Evolutionary conservation across 2,329 filamentous ascomycete genomes (phyloP), one percentile per base, ranked within the genome.

Genomic region (Trichoderma cornu-damae): DNA sequence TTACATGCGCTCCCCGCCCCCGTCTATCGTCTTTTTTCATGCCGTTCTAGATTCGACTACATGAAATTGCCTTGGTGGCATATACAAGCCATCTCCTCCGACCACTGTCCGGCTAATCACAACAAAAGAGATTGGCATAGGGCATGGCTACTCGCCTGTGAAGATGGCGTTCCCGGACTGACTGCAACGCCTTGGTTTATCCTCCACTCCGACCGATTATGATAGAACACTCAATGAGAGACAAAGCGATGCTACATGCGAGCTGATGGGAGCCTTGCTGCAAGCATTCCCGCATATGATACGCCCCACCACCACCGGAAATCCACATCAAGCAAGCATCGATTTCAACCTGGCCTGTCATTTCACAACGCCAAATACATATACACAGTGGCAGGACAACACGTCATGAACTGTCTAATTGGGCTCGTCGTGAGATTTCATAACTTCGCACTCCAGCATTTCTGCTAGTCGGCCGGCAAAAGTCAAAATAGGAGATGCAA

Each of bases 1-100:
- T 55, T 55, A 47, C 43, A 55, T 55, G 40, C 18, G 49, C 35
- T 4, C 20, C 7, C 57, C 50, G 44, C 55, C 47, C n/a, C n/a
- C n/a, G n/a, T n/a, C n/a, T n/a, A n/a, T 54, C 30, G n/a, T 42
- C 24, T 37, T 46, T 37, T 37, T 38, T 26, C 16, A 37, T 37
- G 12, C 42, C 30, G 12, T 6, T 47, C 30, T 8, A 20, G 9
- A n/a, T 32, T 18, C 4, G n/a, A 3, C 16, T 5, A 18, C 9
- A 52, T 18, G 12, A 18, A 24, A 9, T 37, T 8, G 28, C 22
- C n/a, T n/a, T n/a, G n/a, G n/a, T n/a, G n/a, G 14, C 40, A 38
- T 16, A n/a, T 44, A 14, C 20, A 53, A 30, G 30, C 11, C 14
- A 28, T 35, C 22, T 38, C 11, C 6, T 53, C 37, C 11, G 8